Evolutionary conservation across 306 rosid genomes (phyloP), one percentile per base, ranked within the genome.

Genomic region (Prunus mongolica): DNA sequence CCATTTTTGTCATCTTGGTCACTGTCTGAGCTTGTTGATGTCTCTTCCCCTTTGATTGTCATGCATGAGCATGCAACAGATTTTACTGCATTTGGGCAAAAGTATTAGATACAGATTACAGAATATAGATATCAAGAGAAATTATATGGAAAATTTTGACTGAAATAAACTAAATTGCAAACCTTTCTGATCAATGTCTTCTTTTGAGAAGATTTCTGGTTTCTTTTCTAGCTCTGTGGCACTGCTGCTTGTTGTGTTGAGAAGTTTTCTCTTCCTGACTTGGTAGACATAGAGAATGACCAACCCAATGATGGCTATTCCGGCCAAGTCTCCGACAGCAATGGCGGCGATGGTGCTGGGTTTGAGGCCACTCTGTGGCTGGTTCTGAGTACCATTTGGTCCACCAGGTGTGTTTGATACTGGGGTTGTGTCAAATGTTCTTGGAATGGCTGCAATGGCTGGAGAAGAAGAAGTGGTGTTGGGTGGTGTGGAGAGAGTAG

Each of bases 371-470:
- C 71, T 73, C 9, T 78, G 83, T 3, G 87, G 56, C 15, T 72
- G 83, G 56, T 12, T 78, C 67, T 75, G 91, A 30, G 86, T 61
- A 22, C 68, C 79, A 13, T 44, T 69, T 44, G 84, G 6, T 34
- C 77, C 22, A 46, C 76, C 78, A 12, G 86, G 19, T 16, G 87
- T 2, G 82, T 71, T 72, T 47, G 93, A 60, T 41, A 69, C 67
- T 10, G 93, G 88, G 63, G 15, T 65, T 55, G 90, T 50, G 77
- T 79, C 90, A 4, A 88, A 83, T 54, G 88, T 88, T 88, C 75
- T 88, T 45, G 99, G 99, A n/a, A 95, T 90, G 71, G 87, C 97
- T 38, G 97, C 99, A 68, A 95, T 90, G 1, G 97, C 99, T 8
- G 97, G 97, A 64, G 97, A 84, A 68, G 96, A 83, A 6, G 89